Percentiles rank a stretch among this genome's conserved stretches.
Conservation (phyloP, 495 filamentous ascomycete species). For the Halenospora varia region DNA sequence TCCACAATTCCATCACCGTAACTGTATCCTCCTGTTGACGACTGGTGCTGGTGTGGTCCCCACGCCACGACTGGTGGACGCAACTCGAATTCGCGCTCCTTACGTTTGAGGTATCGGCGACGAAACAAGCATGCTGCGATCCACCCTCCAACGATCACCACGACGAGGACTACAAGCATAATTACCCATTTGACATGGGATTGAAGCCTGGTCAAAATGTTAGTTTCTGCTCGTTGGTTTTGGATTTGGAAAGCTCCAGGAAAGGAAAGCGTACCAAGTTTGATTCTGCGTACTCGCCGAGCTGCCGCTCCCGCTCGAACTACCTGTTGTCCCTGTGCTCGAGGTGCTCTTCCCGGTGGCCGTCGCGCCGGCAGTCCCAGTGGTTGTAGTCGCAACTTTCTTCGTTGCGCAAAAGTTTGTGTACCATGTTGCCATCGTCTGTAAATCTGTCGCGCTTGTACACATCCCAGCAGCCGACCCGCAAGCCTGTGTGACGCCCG, state of each 20-base stretch:
- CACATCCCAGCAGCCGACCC: slow-evolving; percentile 7
- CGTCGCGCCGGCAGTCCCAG: not conserved
- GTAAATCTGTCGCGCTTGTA: slow-evolving; percentile 25
- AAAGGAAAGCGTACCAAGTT: not conserved
- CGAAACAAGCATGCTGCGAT: slow-evolving; percentile 49
- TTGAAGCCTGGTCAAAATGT: slow-evolving; percentile 48
- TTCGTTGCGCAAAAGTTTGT: slow-evolving; percentile 30
- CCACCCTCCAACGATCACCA: slow-evolving; percentile 49
- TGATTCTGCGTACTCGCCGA: too few species aligned
- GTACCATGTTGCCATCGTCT: slow-evolving; percentile 45
- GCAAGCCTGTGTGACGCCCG: slow-evolving; percentile 14
- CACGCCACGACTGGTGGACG: slow-evolving; percentile 25
- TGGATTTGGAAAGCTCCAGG: not conserved
- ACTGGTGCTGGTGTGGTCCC: too few species aligned
- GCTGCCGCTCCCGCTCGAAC: too few species aligned
- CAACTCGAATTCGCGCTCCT: slow-evolving; percentile 46
- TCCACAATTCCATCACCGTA: too few species aligned
- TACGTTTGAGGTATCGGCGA: slow-evolving; percentile 45
- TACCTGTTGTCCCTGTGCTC: not conserved
- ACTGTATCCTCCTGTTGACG: too few species aligned
- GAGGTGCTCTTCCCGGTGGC: slow-evolving; percentile 5
- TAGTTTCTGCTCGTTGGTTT: too few species aligned
- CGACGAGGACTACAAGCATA: slow-evolving; percentile 48
- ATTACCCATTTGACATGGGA: slow-evolving; percentile 53
- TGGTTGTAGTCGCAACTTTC: slow-evolving; percentile 3